A percentile compares a stretch with the other conserved stretches of the same genome.
phyloP scores from a whole-genome alignment of 768 basidiomycete species.

The Lactifluus rugatus region DNA sequence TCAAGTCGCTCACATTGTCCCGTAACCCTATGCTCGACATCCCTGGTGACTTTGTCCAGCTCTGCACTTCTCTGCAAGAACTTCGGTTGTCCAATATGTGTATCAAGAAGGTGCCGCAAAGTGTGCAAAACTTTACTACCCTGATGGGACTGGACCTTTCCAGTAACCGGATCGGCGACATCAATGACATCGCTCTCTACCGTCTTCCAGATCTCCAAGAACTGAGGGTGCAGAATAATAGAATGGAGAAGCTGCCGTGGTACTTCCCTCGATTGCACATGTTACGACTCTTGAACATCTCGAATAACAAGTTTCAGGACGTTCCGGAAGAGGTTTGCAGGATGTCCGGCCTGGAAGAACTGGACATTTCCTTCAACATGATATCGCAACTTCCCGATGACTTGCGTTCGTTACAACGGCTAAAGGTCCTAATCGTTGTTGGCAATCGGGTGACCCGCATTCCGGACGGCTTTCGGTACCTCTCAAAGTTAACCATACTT shows the following conservation, averaged over 20 bases:
- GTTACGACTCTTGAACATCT: constrained; percentile 79
- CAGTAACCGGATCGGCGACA: constrained; percentile 81
- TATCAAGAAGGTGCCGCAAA: constrained; percentile 86
- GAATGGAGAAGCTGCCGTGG: constrained; percentile 77
- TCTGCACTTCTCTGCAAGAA: constrained; percentile 73
- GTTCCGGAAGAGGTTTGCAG: constrained; percentile 70
- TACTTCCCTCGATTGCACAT: constrained; percentile 67
- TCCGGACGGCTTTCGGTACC: constrained; percentile 46
- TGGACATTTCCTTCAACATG: constrained; percentile 93
- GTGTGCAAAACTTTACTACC: constrained; percentile 62
- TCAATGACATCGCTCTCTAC: constrained; percentile 79
- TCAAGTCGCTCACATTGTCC: constrained; percentile 79
- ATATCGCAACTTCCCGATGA: constrained; percentile 73
- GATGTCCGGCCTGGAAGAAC: constrained; percentile 63
- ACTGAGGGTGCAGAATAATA: constrained; percentile 83
- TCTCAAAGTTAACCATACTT: constrained; percentile 55
- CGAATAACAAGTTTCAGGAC: constrained; percentile 83
- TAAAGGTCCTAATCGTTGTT: constrained; percentile 72
- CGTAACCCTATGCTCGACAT: constrained; percentile 95
- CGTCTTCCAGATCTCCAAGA: constrained; percentile 57
- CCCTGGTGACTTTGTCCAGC: constrained; percentile 91
- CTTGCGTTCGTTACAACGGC: constrained; percentile 55
- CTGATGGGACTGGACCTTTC: constrained; percentile 80
- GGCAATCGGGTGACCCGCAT: constrained; percentile 74
- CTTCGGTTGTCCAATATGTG: constrained; percentile 85